phyloP scores from a whole-genome alignment of 768 basidiomycete genomes.

The Kondoa subrosea region DNA sequence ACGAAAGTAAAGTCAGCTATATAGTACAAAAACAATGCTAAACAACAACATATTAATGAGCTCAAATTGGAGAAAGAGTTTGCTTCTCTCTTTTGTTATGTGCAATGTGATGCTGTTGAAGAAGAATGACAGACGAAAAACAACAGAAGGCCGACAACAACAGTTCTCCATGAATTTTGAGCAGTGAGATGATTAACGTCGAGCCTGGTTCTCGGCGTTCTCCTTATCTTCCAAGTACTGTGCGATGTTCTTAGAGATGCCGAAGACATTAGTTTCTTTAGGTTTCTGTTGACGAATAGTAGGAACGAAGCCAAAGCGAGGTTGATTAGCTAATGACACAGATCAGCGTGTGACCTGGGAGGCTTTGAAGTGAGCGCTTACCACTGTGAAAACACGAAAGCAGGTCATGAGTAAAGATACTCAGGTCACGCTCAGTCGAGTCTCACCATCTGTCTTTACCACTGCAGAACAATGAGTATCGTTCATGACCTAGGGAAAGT shows the following conservation, averaged over 20 bases:
- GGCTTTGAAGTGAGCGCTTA: not conserved
- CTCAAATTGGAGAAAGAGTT: too few relatives aligned
- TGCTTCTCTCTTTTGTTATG: too few relatives aligned
- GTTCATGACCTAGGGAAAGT: not conserved
- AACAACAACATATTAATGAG: too few relatives aligned
- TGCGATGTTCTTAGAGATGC: not conserved
- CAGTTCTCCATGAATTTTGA: too few relatives aligned
- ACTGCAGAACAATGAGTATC: not conserved
- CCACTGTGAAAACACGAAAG: not conserved
- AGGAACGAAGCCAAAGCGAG: not conserved
- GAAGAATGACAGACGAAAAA: too few relatives aligned
- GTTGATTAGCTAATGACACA: not conserved
- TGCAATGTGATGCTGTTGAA: too few relatives aligned
- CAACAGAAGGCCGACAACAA: not conserved
- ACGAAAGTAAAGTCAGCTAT: too few relatives aligned
- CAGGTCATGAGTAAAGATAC: not conserved
- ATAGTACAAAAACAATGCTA: too few relatives aligned
- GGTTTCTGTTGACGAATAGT: not conserved
- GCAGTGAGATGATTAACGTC: not conserved
- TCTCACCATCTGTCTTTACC: conserved; percentile 5
- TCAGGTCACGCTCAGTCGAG: not conserved
- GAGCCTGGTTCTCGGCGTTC: not conserved
- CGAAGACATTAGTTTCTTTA: not conserved
- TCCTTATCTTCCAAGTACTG: not conserved
- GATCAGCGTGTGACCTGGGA: too few relatives aligned